Conservation (phyloP, 2,329 filamentous ascomycete species). For the Trichophyton rubrum region DNA sequence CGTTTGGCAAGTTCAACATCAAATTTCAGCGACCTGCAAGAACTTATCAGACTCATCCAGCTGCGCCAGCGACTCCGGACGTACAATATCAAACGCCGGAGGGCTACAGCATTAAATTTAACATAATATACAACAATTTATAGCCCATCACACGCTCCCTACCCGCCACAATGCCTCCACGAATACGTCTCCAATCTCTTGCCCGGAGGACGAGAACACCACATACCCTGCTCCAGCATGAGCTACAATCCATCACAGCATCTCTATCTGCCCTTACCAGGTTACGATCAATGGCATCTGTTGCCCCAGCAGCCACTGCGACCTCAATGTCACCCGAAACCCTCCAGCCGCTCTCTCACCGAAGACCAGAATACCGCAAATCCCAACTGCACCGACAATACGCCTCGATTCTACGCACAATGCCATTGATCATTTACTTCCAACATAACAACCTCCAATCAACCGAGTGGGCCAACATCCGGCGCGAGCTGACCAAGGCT, state of each 20-base stretch:
- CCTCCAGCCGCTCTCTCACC: conserved; percentile 72
- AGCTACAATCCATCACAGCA: conserved; percentile 12
- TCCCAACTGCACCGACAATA: conserved; percentile 79
- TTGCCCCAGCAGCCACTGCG: conserved; percentile 28
- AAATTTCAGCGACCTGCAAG: not conserved
- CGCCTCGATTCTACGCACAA: conserved; percentile 73
- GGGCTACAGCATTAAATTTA: not conserved
- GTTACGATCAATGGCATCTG: conserved; percentile 16
- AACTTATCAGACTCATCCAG: not conserved
- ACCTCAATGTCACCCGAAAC: conserved; percentile 22
- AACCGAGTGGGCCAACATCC: conserved; percentile 59
- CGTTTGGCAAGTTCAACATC: not conserved
- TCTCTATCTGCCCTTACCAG: not conserved
- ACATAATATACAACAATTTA: not conserved
- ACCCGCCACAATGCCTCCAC: conserved; percentile 40
- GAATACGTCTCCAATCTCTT: conserved; percentile 34
- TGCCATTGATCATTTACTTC: conserved; percentile 76
- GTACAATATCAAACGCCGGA: not conserved
- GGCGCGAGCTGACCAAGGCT: conserved; percentile 53
- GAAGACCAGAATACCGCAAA: conserved; percentile 76
- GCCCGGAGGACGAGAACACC: conserved; percentile 17
- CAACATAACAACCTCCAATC: conserved; percentile 67
- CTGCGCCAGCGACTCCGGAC: not conserved
- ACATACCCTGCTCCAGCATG: conserved; percentile 20
- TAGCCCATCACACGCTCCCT: not conserved